Percentiles rank a stretch among this genome's conserved stretches.
phyloP scores from a whole-genome alignment of 2,329 filamentous ascomycete species.

The Botryotinia narcissicola region DNA sequence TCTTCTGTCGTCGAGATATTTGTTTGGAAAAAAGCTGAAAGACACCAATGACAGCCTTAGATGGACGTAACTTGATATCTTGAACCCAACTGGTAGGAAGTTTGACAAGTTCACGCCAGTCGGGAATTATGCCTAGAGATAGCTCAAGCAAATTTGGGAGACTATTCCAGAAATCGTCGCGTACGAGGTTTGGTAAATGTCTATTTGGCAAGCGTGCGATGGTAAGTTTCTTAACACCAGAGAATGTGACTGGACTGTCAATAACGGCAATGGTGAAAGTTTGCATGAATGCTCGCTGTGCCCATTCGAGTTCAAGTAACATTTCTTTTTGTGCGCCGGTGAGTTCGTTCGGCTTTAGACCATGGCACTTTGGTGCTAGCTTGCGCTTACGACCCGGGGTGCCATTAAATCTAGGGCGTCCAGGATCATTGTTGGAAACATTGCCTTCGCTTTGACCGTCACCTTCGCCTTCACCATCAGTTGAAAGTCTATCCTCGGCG shows the following conservation, averaged over 20 bases:
- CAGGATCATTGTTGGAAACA: not conserved
- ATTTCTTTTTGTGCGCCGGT: slow-evolving; percentile 64
- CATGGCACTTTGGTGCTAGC: slow-evolving; percentile 20
- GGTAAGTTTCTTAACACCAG: slow-evolving; percentile 55
- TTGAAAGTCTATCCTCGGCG: not conserved
- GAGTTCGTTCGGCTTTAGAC: slow-evolving; percentile 51
- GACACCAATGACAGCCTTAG: slow-evolving; percentile 50
- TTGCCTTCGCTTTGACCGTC: not conserved
- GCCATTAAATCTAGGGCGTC: not conserved
- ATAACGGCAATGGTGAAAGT: slow-evolving; percentile 65
- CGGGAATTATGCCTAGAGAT: slow-evolving; percentile 60
- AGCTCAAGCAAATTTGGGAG: slow-evolving; percentile 54
- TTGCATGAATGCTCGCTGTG: slow-evolving; percentile 64
- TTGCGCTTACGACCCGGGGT: slow-evolving; percentile 15
- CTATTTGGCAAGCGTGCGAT: slow-evolving; percentile 64
- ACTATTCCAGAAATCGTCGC: slow-evolving; percentile 59
- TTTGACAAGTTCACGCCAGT: slow-evolving; percentile 61
- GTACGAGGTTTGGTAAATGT: slow-evolving; percentile 54
- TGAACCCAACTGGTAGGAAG: slow-evolving; percentile 51
- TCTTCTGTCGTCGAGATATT: slow-evolving; percentile 48
- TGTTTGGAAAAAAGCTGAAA: slow-evolving; percentile 51
- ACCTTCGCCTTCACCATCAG: not conserved
- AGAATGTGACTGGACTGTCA: slow-evolving; percentile 56
- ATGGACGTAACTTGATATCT: slow-evolving; percentile 50
- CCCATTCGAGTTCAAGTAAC: slow-evolving; percentile 67